Evolutionary conservation across 768 basidiomycete genomes (phyloP), one percentile per base, ranked within the genome.

Genomic region (Auricularia sp.): DNA sequence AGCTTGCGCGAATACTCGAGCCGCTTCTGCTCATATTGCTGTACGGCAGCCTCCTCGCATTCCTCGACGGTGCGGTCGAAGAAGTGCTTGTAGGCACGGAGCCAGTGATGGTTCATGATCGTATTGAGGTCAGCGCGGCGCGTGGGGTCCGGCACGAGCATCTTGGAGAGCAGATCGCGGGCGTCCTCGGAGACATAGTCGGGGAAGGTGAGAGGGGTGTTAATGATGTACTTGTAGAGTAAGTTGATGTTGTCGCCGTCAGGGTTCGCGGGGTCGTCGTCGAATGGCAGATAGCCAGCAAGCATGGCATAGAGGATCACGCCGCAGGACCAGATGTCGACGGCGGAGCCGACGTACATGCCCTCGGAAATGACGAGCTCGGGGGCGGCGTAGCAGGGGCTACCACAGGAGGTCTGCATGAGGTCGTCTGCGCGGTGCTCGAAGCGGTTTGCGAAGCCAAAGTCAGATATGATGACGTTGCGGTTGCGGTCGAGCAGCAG

Each of bases 161-260:
- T 98, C 73, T 87, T 84, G 64, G 84, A 81, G 6, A 98, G 80
- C 21, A 98, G 81, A 71, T 93, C 86, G 61, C 92, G 82, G 36
- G 94, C 94, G 64, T 88, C 85, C 8, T 81, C 72, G 4, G 92
- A 91, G 70, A 98, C 86, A 74, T 96, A 96, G 58, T 96, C 92
- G n/a, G 95, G 96, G 80, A 98, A 98, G 29, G 92, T 90, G 66
- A 98, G 86, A 10, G 91, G 90, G 1, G 97, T 99, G 79, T 88
- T 94, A 76, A 98, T 89, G 76, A 99, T 99, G 77, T 99, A 98
- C 74, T 91, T 93, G 85, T 99, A 98, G 59, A 99, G 78, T 4
- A 98, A 83, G 72, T 98, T 98, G 79, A 98, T 99, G 78, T 99
- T 98, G 78, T 99, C 96, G 65, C 97, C 97, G 64, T 98, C 97